phyloP scores from a whole-genome alignment of 345 rosid genomes.

The Carallia brachiata region DNA sequence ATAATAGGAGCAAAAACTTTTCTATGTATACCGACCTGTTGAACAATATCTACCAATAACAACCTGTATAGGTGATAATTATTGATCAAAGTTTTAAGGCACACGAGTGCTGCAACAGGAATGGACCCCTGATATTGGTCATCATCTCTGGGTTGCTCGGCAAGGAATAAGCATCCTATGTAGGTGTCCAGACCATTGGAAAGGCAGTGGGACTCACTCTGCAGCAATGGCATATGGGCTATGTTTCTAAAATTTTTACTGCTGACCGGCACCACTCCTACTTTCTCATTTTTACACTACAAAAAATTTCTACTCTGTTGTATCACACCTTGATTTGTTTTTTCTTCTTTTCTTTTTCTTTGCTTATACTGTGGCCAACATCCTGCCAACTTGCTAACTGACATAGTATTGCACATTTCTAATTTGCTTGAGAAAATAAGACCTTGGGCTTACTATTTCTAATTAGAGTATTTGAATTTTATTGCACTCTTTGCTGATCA shows the following conservation, averaged over 20 bases:
- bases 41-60: not conserved
- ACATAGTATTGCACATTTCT: too few relatives aligned
- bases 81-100: conserved; percentile 28
- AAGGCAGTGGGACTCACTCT: conserved; percentile 26
- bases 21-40: not conserved
- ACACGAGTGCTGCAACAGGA: conserved; percentile 31
- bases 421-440: too few relatives aligned
- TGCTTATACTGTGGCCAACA: too few relatives aligned
- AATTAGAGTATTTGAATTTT: too few relatives aligned
- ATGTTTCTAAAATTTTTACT: not conserved
- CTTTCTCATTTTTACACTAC: too few relatives aligned
- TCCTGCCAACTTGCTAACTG: too few relatives aligned
- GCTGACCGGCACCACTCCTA: too few relatives aligned
- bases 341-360: too few relatives aligned
- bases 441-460: too few relatives aligned
- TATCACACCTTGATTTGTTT: too few relatives aligned
- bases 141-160: not conserved
- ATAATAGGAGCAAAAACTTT: not conserved
- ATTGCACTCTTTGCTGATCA: too few relatives aligned
- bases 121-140: conserved; percentile 26
- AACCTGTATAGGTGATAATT: conserved; percentile 3
- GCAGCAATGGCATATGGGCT: not conserved
- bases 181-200: conserved; percentile 11
- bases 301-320: too few relatives aligned
- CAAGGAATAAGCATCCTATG: conserved; percentile 18